phyloP scores from a whole-genome alignment of 202 grass and related monocot species.

The Schoenoplectus tabernaemontani region DNA sequence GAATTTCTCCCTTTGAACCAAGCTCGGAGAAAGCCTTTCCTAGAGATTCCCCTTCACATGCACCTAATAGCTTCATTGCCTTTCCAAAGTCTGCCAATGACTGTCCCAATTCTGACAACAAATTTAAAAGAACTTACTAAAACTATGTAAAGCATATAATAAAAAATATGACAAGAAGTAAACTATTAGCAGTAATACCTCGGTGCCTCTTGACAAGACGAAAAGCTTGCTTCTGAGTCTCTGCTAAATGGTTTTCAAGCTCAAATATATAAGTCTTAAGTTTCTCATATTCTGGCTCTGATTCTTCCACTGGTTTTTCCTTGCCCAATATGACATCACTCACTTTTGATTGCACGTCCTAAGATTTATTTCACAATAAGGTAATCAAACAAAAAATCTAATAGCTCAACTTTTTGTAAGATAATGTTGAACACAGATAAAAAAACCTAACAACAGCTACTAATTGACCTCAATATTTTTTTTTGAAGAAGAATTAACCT shows the following conservation, averaged over 20 bases:
- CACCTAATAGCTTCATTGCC: slow-evolving; percentile 87
- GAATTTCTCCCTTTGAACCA: slow-evolving; percentile 84
- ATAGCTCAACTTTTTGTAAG: too few relatives aligned
- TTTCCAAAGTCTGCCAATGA: slow-evolving; percentile 92
- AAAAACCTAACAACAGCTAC: too few relatives aligned
- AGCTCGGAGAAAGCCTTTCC: slow-evolving; percentile 93
- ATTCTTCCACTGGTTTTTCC: slow-evolving; percentile 97
- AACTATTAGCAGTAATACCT: slow-evolving; percentile 40
- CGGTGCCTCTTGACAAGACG: slow-evolving; percentile 96
- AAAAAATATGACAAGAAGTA: background rate
- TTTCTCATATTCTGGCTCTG: slow-evolving; percentile 92
- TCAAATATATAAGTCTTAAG: slow-evolving; percentile 95
- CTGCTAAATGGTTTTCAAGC: slow-evolving; percentile 88
- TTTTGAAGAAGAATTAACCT: too few relatives aligned
- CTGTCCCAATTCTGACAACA: slow-evolving; percentile 66
- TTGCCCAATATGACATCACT: slow-evolving; percentile 95
- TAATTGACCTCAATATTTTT: too few relatives aligned
- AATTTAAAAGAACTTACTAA: background rate
- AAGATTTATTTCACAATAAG: slow-evolving; percentile 10
- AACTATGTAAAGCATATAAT: slow-evolving; percentile 6
- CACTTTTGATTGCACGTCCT: slow-evolving; percentile 92
- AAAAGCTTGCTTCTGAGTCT: slow-evolving; percentile 93
- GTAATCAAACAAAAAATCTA: slow-evolving; percentile 9
- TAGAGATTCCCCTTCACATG: slow-evolving; percentile 79
- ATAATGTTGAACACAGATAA: too few relatives aligned